phyloP scores from a whole-genome alignment of 176 grass and related monocot species.

The Luzula sylvatica region DNA sequence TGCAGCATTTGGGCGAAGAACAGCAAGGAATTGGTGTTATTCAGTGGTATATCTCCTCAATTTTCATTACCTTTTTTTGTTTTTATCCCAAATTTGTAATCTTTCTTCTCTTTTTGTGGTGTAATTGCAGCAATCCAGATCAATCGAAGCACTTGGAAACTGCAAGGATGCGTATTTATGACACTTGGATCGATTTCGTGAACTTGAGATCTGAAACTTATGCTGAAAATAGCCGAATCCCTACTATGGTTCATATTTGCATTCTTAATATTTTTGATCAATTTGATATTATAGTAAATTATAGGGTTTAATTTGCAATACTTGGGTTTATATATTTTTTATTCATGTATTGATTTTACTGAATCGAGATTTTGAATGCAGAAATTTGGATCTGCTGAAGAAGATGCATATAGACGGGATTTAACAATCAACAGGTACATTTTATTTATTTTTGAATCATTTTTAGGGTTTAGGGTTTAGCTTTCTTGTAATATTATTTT shows the following conservation, averaged over 20 bases:
- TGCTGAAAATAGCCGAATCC: conserved; percentile 88
- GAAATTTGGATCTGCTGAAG: conserved; percentile 86
- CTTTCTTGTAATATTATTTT: neutral
- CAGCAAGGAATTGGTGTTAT: conserved; percentile 84
- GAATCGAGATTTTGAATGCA: no score
- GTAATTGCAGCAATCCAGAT: conserved; percentile 82
- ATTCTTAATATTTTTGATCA: conserved; percentile 11
- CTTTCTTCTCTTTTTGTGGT: neutral
- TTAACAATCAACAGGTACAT: conserved; percentile 90
- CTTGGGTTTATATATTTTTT: neutral
- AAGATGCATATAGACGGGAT: conserved; percentile 88
- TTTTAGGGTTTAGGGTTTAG: neutral
- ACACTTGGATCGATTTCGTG: conserved; percentile 93
- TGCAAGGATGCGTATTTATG: conserved; percentile 67
- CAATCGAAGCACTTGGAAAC: conserved; percentile 99
- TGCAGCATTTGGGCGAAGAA: conserved; percentile 44
- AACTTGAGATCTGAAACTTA: conserved; percentile 95
- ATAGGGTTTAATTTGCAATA: no score
- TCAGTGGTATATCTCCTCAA: conserved; percentile 60
- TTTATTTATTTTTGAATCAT: neutral
- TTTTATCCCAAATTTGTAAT: neutral
- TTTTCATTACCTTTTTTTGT: neutral
- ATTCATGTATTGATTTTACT: no score
- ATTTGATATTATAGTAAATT: neutral
- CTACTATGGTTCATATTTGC: conserved; percentile 57